Evolutionary conservation across 2,329 filamentous ascomycete genomes (phyloP).

Genomic region (Periconia sp.): DNA sequence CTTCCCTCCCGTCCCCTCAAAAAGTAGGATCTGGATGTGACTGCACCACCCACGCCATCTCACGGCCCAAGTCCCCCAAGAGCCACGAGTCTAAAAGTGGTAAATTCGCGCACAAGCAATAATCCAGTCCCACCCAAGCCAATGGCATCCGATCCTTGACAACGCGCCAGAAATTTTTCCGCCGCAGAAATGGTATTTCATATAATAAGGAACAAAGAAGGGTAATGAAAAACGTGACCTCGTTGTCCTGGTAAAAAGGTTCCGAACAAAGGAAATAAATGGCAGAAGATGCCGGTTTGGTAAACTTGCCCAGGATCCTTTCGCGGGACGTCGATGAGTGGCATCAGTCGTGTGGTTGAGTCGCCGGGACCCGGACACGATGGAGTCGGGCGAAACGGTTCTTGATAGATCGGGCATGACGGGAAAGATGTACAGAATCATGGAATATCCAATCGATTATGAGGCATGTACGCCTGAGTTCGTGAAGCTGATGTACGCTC

Average conservation of each 20-base stretch:
- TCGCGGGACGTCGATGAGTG: no score
- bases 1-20: neutral
- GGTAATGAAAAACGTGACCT: conserved; percentile 4
- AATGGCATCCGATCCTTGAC: neutral
- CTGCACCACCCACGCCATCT: no score
- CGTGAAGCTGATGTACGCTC: conserved; percentile 9
- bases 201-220: conserved; percentile 21
- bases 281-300: neutral
- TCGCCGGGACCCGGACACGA: conserved; percentile 40
- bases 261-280: neutral
- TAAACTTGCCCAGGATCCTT: neutral
- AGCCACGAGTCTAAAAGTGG: conserved; percentile 24
- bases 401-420: conserved; percentile 1
- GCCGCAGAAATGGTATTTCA: conserved; percentile 25
- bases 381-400: conserved; percentile 12
- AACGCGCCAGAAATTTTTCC: conserved; percentile 26
- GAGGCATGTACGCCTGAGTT: conserved; percentile 17
- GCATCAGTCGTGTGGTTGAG: conserved; percentile 25
- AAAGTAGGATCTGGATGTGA: neutral
- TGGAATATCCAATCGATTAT: conserved; percentile 14
- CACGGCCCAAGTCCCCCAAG: neutral
- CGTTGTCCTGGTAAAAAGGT: neutral
- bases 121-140: conserved; percentile 2
- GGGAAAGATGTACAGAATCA: conserved; percentile 5
- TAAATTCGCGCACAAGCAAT: conserved; percentile 24